phyloP scores from a whole-genome alignment of 306 rosid species.

The Fagus sylvatica region DNA sequence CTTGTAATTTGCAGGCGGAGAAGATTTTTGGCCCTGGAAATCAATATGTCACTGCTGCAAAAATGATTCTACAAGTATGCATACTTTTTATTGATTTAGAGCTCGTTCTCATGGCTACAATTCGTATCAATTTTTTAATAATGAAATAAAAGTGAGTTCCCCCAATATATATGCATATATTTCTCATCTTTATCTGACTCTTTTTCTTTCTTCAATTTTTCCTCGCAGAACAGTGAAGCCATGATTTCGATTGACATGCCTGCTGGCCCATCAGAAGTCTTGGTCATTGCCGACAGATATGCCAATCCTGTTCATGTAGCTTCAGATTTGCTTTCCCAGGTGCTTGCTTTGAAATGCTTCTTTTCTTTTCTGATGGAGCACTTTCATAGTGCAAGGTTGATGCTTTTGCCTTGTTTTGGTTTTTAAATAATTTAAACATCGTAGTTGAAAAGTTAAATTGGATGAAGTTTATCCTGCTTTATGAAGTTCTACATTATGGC shows the following conservation, averaged over 20 bases:
- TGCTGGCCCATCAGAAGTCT: conserved; percentile 98
- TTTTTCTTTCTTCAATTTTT: conserved; percentile 9
- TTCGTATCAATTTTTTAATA: background rate
- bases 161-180: background rate
- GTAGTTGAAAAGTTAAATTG: background rate
- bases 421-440: background rate
- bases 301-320: conserved; percentile 90
- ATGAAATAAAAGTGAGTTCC: background rate
- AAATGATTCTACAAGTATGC: conserved; percentile 94
- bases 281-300: conserved; percentile 88
- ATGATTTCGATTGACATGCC: conserved; percentile 99
- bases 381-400: conserved; percentile 14
- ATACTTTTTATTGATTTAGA: background rate
- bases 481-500: background rate
- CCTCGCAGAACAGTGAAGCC: conserved; percentile 87
- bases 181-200: background rate
- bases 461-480: background rate
- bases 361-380: background rate
- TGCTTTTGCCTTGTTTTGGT: background rate
- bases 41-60: conserved; percentile 98
- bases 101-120: background rate
- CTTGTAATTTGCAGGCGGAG: conserved; percentile 64
- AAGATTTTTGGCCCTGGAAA: conserved; percentile 96
- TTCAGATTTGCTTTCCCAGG: conserved; percentile 99
- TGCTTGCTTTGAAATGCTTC: conserved; percentile 6